Evolutionary conservation across 768 basidiomycete species (phyloP).

Genomic region (Mycena latifolia): DNA sequence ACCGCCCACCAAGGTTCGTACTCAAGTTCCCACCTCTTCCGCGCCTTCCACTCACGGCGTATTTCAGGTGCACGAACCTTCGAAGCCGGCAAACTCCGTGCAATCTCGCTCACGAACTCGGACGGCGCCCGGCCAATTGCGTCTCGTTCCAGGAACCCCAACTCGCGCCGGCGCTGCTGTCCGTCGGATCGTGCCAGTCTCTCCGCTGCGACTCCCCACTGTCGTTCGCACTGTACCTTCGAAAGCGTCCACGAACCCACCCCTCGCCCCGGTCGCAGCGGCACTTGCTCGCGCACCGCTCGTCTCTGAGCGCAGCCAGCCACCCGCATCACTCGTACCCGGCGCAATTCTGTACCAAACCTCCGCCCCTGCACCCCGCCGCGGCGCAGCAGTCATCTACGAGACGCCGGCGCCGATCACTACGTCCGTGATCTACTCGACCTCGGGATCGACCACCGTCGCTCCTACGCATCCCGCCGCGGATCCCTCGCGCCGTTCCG

Average conservation of each 20-base stretch:
- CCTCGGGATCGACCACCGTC: background rate
- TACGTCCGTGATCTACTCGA: background rate
- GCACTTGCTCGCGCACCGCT: background rate
- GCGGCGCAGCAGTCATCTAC: background rate
- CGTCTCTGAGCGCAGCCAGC: background rate
- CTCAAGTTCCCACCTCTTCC: background rate
- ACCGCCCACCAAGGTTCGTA: too few species aligned
- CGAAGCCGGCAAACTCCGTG: background rate
- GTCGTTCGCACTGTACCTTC: background rate
- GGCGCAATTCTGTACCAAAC: background rate
- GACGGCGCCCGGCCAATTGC: background rate
- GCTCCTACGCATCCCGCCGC: background rate
- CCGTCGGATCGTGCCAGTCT: background rate
- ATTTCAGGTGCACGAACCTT: background rate
- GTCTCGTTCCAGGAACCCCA: background rate
- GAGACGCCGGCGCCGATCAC: background rate
- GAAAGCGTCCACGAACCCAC: background rate
- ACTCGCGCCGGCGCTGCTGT: background rate
- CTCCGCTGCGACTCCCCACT: background rate
- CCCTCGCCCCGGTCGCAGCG: background rate
- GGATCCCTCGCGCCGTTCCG: background rate
- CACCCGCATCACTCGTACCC: background rate
- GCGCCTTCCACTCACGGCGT: background rate
- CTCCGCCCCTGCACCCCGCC: background rate
- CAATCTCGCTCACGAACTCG: background rate